phyloP scores from a whole-genome alignment of 257 asterid genomes.

The Cruciata laevipes region DNA sequence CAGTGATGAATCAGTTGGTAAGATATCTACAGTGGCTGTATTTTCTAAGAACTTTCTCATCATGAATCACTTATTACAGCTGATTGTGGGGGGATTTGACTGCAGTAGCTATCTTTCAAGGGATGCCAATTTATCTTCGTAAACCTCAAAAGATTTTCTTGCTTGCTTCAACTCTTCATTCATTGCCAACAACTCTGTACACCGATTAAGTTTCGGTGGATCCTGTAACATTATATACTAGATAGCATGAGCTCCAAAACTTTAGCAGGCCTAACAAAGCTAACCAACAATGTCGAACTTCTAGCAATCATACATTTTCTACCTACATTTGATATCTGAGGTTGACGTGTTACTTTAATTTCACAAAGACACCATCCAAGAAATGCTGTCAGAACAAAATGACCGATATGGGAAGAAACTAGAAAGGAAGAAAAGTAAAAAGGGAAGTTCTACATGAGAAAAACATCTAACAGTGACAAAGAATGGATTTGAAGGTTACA shows the following conservation, averaged over 20 bases:
- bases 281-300: background rate
- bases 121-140: slow-evolving; percentile 76
- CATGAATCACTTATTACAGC: background rate
- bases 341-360: background rate
- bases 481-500: background rate
- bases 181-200: slow-evolving; percentile 77
- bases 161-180: slow-evolving; percentile 92
- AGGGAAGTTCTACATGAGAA: background rate
- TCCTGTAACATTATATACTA: slow-evolving; percentile 40
- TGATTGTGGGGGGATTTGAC: background rate
- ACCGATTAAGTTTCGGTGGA: slow-evolving; percentile 65
- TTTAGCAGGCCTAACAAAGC: background rate
- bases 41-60: background rate
- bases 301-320: background rate
- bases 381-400: background rate
- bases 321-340: background rate
- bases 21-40: background rate
- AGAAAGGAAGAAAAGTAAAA: background rate
- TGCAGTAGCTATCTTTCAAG: slow-evolving; percentile 28
- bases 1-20: background rate
- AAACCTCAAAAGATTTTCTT: slow-evolving; percentile 69
- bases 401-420: background rate
- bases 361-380: background rate
- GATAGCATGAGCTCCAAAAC: background rate
- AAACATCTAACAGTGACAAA: background rate